phyloP scores from a whole-genome alignment of 495 filamentous ascomycete genomes.

The Paragyromitra xinjiangensis region DNA sequence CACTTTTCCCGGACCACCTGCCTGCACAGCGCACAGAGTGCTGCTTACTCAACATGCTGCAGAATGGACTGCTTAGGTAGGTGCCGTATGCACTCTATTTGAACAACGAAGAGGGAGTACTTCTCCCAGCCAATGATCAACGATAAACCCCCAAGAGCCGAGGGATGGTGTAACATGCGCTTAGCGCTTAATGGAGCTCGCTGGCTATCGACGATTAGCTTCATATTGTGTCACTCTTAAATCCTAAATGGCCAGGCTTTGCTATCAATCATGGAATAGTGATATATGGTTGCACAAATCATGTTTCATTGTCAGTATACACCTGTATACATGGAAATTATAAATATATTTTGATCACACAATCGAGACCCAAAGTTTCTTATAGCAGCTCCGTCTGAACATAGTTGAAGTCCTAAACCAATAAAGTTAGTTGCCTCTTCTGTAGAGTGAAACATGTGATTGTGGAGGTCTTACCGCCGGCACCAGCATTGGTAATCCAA shows the following conservation, averaged over 20 bases:
- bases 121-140: constrained; percentile 3
- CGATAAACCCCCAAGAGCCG: background rate
- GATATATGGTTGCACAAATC: background rate
- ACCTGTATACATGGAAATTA: background rate
- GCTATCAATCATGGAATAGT: background rate
- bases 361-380: background rate
- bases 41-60: constrained; percentile 10
- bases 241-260: background rate
- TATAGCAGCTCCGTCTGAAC: constrained; percentile 27
- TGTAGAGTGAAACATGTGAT: background rate
- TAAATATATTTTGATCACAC: background rate
- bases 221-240: constrained; percentile 21
- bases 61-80: background rate
- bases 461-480: constrained; percentile 19
- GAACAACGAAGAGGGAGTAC: constrained; percentile 31
- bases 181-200: constrained; percentile 32
- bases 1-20: constrained; percentile 1
- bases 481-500: constrained; percentile 43
- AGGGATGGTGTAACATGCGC: constrained; percentile 19
- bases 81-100: constrained; percentile 49
- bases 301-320: background rate
- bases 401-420: constrained; percentile 38
- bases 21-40: constrained; percentile 16
- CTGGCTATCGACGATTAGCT: background rate
- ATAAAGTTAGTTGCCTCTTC: background rate